Base-by-base conservation (phyloP, 495 filamentous ascomycete genomes). In the Talaromyces adpressus region DNA sequence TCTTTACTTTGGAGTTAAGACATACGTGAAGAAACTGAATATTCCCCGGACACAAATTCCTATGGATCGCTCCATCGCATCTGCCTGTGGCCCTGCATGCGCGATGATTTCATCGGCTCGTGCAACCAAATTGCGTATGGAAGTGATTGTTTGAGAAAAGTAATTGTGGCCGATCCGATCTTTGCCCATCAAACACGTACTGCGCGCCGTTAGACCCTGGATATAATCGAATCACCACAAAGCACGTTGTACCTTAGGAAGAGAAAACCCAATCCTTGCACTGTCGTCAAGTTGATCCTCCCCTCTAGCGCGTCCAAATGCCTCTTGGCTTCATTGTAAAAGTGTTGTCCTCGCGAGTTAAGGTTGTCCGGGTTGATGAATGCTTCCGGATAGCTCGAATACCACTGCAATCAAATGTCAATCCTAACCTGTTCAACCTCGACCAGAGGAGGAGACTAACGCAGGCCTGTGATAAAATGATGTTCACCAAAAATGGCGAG, bases 401-500 rank as follows among this genome's bases (percentile, higher is more conserved):
- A 70, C 6, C 63, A 58, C 68, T 69, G 30, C 12, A n/a, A 52
- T 52, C 6, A 25, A 18, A 14, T 32, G 16, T 58, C 30, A 58
- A 8, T 20, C 34, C n/a, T 4, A 36, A 16, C 27, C 2, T 36
- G 5, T 57, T 16, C 6, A 27, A 61, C 36, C 14, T 41, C 36
- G 14, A 41, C n/a, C 36, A 0, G 45, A 62, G 14, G 20, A 32
- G n/a, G 7, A 58, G 29, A 32, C 20, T 52, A 70, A 75, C 67
- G 34, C 52, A 63, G 20, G 75, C 73, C 14, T 69, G 64, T 8
- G 75, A 72, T 30, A 78, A 71, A 57, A 81, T 70, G n/a, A 66
- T 67, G 54, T 81, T 80, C 23, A 81, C 76, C 8, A 81, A 71
- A 51, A 79, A 70, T 0, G 77, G 68, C 3, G 79, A 78, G 67